phyloP scores from a whole-genome alignment of 1,284 basidiomycete genomes.

The Coniferiporia sulphurascens region DNA sequence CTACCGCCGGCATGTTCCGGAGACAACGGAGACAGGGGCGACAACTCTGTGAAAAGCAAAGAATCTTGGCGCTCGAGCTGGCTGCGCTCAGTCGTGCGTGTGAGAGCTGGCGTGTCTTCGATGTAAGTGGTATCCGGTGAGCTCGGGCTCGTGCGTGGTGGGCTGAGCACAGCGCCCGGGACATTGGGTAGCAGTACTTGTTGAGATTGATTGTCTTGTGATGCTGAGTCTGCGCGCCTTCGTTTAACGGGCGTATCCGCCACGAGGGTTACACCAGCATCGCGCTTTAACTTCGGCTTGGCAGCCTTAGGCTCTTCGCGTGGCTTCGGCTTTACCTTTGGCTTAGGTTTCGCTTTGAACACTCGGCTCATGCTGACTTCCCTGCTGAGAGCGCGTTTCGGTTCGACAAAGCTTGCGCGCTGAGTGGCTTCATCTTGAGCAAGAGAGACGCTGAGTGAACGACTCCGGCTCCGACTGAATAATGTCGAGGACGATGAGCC shows the following conservation, averaged over 20 bases:
- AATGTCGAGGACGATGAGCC: too few relatives aligned
- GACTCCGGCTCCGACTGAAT: slow-evolving; percentile 37
- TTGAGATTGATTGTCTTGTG: too few relatives aligned
- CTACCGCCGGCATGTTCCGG: too few relatives aligned
- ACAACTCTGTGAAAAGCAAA: too few relatives aligned
- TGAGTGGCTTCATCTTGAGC: slow-evolving; percentile 45
- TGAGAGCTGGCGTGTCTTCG: too few relatives aligned
- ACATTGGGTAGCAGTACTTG: too few relatives aligned
- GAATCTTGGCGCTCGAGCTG: not conserved
- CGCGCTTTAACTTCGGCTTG: not conserved
- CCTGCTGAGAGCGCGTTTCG: slow-evolving; percentile 46
- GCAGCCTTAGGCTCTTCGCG: not conserved
- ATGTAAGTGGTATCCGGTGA: too few relatives aligned
- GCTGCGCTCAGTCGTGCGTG: not conserved
- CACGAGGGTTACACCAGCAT: not conserved
- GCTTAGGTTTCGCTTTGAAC: slow-evolving; percentile 41
- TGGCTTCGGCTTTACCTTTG: not conserved
- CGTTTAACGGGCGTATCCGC: slow-evolving; percentile 11
- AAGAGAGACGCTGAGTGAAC: slow-evolving; percentile 62
- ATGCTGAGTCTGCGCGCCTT: too few relatives aligned
- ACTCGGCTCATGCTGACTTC: slow-evolving; percentile 71
- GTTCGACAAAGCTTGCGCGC: slow-evolving; percentile 33
- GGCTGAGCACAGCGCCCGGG: too few relatives aligned
- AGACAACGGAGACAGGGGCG: too few relatives aligned
- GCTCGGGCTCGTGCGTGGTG: too few relatives aligned